These are phyloP conservation scores for Forsythia suspensa DNA, from an alignment of 257 asterid genomes.

Conservation along the genomic window DNA sequence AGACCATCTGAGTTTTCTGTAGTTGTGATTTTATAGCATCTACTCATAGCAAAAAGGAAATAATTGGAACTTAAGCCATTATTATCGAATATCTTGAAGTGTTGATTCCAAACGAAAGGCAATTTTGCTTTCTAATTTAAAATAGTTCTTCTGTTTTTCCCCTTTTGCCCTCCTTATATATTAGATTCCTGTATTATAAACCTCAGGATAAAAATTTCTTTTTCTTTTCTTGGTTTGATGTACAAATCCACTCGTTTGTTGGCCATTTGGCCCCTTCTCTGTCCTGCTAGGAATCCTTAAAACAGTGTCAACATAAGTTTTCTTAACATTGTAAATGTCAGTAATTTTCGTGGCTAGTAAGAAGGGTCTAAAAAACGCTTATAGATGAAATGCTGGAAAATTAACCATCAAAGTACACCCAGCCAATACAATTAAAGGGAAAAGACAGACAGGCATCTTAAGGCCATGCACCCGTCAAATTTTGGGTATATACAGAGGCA, in stretches of 20 bases:
- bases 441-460: background rate
- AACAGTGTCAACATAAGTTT: background rate
- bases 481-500: background rate
- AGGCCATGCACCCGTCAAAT: background rate
- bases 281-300: too few relatives aligned
- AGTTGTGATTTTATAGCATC: constrained; percentile 37
- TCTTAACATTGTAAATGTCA: background rate
- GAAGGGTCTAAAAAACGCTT: background rate
- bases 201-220: too few relatives aligned
- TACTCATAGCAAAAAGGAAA: constrained; percentile 23
- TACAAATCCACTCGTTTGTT: too few relatives aligned
- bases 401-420: background rate
- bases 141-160: background rate
- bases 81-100: background rate
- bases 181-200: too few relatives aligned
- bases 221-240: too few relatives aligned
- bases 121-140: background rate
- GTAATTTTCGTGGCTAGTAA: background rate
- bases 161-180: background rate
- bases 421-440: background rate
- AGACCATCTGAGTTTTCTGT: constrained; percentile 20
- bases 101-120: background rate
- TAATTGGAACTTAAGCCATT: constrained; percentile 26
- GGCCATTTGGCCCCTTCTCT: too few relatives aligned
- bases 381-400: background rate